phyloP scores from a whole-genome alignment of 192 early-diverging fungal species.

The Podila epicladia region DNA sequence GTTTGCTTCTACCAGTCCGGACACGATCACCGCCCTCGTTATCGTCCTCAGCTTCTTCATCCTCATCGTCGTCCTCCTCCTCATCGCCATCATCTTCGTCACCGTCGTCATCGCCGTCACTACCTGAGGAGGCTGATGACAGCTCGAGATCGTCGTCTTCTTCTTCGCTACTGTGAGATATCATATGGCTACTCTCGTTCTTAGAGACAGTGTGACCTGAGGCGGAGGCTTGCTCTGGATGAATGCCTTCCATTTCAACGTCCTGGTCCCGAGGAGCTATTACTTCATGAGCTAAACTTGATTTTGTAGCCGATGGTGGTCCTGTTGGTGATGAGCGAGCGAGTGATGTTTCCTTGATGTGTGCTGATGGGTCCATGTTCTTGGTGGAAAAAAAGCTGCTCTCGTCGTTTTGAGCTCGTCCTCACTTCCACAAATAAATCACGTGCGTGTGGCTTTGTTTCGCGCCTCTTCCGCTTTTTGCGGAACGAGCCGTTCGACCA shows the following conservation, averaged over 20 bases:
- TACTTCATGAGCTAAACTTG: neutral
- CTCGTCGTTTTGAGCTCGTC: too few species aligned
- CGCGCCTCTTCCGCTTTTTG: too few species aligned
- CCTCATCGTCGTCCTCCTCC: slow-evolving; percentile 6
- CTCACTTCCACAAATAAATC: too few species aligned
- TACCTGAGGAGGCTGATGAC: neutral
- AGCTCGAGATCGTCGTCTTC: neutral
- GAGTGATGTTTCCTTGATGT: too few species aligned
- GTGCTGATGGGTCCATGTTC: too few species aligned
- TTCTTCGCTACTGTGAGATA: neutral
- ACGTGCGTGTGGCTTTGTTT: too few species aligned
- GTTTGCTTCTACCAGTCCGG: neutral
- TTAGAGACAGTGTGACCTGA: neutral
- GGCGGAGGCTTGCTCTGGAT: neutral
- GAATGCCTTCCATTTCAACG: slow-evolving; percentile 3
- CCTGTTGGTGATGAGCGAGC: too few species aligned
- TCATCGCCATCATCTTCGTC: slow-evolving; percentile 4
- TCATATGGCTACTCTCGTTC: neutral
- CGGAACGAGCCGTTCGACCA: too few species aligned
- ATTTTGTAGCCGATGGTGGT: too few species aligned
- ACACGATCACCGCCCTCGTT: neutral
- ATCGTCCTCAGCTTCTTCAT: slow-evolving; percentile 5
- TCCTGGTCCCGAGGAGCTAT: neutral
- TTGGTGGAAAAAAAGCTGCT: too few species aligned
- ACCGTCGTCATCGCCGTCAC: neutral